Percentiles rank a stretch among this genome's conserved stretches.
phyloP scores from a whole-genome alignment of 75 land plant genomes.

The Pseudotsuga menziesii region DNA sequence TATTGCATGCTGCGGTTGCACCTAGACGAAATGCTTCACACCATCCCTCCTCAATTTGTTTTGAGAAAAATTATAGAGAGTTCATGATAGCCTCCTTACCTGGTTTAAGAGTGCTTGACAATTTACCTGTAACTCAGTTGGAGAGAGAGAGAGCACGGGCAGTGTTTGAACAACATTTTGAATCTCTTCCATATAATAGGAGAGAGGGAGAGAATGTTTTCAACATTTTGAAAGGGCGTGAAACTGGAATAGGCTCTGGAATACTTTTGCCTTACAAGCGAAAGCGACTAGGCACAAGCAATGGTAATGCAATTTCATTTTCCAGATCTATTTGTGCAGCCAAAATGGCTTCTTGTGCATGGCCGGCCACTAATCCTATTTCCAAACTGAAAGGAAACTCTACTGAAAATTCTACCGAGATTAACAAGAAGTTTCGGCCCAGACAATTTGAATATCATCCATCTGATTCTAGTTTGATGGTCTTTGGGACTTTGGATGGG shows the following conservation, averaged over 20 bases:
- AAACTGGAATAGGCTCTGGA: conserved; percentile 26
- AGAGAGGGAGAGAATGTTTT: conserved; percentile 49
- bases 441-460: conserved; percentile 92
- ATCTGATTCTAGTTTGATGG: conserved; percentile 60
- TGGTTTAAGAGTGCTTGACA: conserved; percentile 59
- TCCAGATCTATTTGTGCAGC: conserved; percentile 66
- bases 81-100: conserved; percentile 61
- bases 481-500: conserved; percentile 78
- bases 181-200: conserved; percentile 55
- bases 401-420: conserved; percentile 15
- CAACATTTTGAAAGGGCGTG: conserved; percentile 50
- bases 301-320: conserved; percentile 37
- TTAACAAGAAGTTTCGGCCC: conserved; percentile 50
- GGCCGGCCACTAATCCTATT: conserved; percentile 55
- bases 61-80: conserved; percentile 71
- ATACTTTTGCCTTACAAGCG: conserved; percentile 9
- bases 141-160: conserved; percentile 56
- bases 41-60: conserved; percentile 71
- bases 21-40: conserved; percentile 24
- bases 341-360: conserved; percentile 60
- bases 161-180: conserved; percentile 50
- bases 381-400: conserved; percentile 28
- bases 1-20: background rate
- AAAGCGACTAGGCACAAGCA: conserved; percentile 17
- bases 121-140: conserved; percentile 40